Evolutionary conservation across 1,284 basidiomycete genomes (phyloP).

Genomic region (Microbotryum violaceum): DNA sequence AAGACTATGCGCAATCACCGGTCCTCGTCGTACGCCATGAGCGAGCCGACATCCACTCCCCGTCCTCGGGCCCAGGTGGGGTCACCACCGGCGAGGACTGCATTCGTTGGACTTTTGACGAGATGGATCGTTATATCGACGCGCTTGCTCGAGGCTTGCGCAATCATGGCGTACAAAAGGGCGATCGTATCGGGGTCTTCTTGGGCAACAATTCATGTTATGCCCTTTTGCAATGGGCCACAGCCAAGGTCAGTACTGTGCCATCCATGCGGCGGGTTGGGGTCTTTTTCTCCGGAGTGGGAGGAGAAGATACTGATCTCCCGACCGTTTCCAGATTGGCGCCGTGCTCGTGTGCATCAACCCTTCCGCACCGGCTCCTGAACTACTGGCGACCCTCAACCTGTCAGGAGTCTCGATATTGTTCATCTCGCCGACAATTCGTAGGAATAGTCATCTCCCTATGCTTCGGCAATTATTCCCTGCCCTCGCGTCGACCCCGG

Average conservation of each 20-base stretch:
- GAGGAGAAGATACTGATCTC: background rate
- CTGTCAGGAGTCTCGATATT: constrained; percentile 2
- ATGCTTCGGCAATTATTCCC: constrained; percentile 4
- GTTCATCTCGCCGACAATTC: constrained; percentile 6
- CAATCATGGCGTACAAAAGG: constrained; percentile 61
- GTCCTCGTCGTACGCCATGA: too few species aligned
- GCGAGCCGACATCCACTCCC: too few species aligned
- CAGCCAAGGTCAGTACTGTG: constrained; percentile 43
- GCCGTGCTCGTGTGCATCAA: constrained; percentile 74
- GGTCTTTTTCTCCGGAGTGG: background rate
- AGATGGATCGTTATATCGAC: constrained; percentile 59
- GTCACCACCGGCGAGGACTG: constrained; percentile 48
- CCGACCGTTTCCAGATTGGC: constrained; percentile 50
- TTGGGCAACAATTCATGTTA: constrained; percentile 64
- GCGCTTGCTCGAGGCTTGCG: constrained; percentile 64
- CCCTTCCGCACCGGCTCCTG: constrained; percentile 64
- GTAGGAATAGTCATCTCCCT: constrained; percentile 11
- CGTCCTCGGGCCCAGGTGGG: too few species aligned
- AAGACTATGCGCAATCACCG: too few species aligned
- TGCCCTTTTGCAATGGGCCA: constrained; percentile 73
- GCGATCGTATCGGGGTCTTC: constrained; percentile 68
- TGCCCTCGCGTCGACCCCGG: background rate
- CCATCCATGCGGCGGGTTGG: too few species aligned
- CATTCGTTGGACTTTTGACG: constrained; percentile 65
- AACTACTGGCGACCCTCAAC: constrained; percentile 49